These are phyloP conservation scores for Tulasnella sp. DNA, from an alignment of 768 basidiomycete genomes.

Conservation along the genomic window DNA sequence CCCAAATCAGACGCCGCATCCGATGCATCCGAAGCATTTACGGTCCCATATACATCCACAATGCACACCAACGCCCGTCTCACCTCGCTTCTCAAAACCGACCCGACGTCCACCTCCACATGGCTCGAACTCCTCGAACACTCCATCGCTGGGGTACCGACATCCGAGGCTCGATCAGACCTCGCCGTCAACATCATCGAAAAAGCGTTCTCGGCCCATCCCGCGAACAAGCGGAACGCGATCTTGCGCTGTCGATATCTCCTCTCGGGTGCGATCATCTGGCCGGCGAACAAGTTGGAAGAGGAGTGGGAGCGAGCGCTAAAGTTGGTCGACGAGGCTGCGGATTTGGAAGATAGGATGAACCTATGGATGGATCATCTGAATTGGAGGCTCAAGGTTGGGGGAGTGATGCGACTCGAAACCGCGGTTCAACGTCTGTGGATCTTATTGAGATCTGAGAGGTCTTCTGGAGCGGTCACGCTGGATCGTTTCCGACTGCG, in stretches of 20 bases:
- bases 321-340: conserved; percentile 21
- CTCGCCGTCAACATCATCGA: conserved; percentile 55
- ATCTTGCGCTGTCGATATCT: conserved; percentile 52
- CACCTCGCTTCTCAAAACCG: conserved; percentile 39
- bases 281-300: conserved; percentile 43
- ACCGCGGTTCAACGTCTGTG: conserved; percentile 5
- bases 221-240: conserved; percentile 39
- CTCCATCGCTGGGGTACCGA: conserved; percentile 52
- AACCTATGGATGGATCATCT: conserved; percentile 67
- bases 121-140: conserved; percentile 59
- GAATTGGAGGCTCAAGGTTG: conserved; percentile 54
- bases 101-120: conserved; percentile 42
- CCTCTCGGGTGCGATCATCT: conserved; percentile 60
- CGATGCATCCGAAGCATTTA: conserved; percentile 22
- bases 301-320: conserved; percentile 64
- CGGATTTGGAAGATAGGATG: conserved; percentile 23
- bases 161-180: conserved; percentile 54
- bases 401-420: conserved; percentile 33
- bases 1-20: conserved; percentile 22
- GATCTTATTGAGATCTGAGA: conserved; percentile 36
- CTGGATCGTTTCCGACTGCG: conserved; percentile 30
- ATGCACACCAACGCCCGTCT: conserved; percentile 49
- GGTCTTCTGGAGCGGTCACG: conserved; percentile 23
- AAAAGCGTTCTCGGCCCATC: conserved; percentile 49
- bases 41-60: conserved; percentile 24